Conservation (phyloP, 768 basidiomycete genomes). For the Cystobasidium onofrii region DNA sequence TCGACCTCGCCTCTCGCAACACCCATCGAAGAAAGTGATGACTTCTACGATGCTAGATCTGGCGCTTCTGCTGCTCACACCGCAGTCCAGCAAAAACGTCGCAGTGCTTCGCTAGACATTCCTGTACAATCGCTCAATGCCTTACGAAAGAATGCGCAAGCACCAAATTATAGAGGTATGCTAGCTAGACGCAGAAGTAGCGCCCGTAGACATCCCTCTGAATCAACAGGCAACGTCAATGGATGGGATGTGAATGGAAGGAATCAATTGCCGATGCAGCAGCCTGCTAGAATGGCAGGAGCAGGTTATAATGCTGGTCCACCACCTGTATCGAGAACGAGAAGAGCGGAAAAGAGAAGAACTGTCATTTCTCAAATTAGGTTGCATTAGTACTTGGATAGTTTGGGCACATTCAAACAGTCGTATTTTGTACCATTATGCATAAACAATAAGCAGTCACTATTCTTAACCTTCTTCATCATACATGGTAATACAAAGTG, state of each 20-base stretch:
- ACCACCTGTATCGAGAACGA: not conserved
- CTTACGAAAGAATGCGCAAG: constrained; percentile 19
- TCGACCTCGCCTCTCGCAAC: not conserved
- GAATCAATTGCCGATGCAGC: not conserved
- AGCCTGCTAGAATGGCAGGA: not conserved
- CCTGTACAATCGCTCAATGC: not conserved
- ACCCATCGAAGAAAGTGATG: not conserved
- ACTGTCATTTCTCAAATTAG: constrained; percentile 27
- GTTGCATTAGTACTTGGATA: not conserved
- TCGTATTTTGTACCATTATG: too few relatives aligned
- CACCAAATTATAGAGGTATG: constrained; percentile 19
- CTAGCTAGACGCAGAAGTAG: not conserved
- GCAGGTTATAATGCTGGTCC: not conserved
- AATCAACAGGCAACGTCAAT: not conserved
- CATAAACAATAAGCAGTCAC: too few relatives aligned
- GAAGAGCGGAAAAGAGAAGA: constrained; percentile 25
- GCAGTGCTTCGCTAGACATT: not conserved
- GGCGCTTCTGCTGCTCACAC: not conserved
- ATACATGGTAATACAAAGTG: too few relatives aligned
- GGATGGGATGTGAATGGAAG: not conserved
- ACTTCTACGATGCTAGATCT: not conserved
- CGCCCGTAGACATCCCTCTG: not conserved
- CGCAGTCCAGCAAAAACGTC: not conserved
- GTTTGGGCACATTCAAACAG: too few relatives aligned
- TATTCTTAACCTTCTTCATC: too few relatives aligned